Percentiles rank a stretch among this genome's conserved stretches.
Evolutionary conservation across 225 moss, liverwort and hornwort genomes (phyloP).

Genomic region (Bryum argenteum): DNA sequence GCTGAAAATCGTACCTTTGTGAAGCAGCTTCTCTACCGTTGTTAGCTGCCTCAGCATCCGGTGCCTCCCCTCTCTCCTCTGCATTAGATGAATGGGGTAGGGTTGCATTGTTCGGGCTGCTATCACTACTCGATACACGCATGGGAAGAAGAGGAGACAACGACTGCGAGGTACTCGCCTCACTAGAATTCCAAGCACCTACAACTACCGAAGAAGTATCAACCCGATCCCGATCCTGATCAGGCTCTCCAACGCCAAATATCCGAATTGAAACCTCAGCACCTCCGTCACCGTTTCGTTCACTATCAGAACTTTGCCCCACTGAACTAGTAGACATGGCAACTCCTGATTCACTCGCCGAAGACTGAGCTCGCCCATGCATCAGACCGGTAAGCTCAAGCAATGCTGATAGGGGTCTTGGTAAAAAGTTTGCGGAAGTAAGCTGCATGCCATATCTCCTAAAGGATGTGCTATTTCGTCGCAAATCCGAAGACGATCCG

Average conservation of each 20-base stretch:
- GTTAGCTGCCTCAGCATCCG: constrained; percentile 58
- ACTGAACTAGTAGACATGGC: constrained; percentile 50
- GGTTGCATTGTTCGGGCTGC: constrained; percentile 28
- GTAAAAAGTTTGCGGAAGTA: constrained; percentile 71
- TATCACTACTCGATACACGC: constrained; percentile 52
- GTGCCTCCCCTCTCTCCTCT: constrained; percentile 71
- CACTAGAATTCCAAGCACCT: constrained; percentile 57
- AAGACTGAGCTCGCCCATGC: constrained; percentile 68
- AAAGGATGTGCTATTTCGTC: constrained; percentile 59
- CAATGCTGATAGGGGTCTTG: constrained; percentile 72
- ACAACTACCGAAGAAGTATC: constrained; percentile 36
- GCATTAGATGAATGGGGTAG: constrained; percentile 54
- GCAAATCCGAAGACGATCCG: constrained; percentile 52
- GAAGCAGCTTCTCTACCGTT: constrained; percentile 77
- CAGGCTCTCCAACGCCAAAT: constrained; percentile 69
- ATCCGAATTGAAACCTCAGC: constrained; percentile 91
- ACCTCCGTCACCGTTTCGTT: constrained; percentile 27
- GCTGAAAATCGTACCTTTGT: constrained; percentile 89
- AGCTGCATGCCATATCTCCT: constrained; percentile 93
- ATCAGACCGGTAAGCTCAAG: constrained; percentile 82
- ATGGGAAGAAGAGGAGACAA: constrained; percentile 66
- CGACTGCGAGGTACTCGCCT: constrained; percentile 60
- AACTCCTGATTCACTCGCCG: constrained; percentile 57
- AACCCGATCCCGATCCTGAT: background rate
- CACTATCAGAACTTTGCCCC: constrained; percentile 53